Conservation (phyloP, 2,329 filamentous ascomycete species). For the Cephalotrichum gorgonifer region DNA sequence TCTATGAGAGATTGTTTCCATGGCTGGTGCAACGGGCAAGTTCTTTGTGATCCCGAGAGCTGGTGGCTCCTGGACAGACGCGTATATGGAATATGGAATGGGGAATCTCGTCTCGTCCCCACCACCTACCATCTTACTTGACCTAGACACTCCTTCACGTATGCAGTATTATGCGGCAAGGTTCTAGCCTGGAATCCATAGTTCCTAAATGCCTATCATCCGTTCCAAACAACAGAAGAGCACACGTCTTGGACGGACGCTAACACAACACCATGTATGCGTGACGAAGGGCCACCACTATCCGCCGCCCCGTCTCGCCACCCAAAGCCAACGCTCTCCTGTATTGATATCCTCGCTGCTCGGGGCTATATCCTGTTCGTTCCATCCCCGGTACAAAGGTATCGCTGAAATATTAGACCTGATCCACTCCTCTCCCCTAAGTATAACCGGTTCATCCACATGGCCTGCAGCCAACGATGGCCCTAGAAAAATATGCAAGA, state of each 20-base stretch:
- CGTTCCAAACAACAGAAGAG: neutral
- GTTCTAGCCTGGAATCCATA: neutral
- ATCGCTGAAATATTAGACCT: slow-evolving; percentile 15
- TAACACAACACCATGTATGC: no score
- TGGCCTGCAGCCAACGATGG: neutral
- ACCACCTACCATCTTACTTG: neutral
- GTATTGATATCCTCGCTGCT: slow-evolving; percentile 35
- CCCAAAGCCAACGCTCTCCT: slow-evolving; percentile 34
- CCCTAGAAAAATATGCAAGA: neutral
- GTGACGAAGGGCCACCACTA: no score
- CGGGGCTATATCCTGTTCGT: slow-evolving; percentile 23
- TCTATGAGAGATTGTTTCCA: no score
- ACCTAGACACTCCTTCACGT: neutral
- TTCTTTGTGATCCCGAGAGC: neutral
- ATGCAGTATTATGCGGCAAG: neutral
- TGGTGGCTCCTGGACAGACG: neutral
- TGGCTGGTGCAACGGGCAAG: no score
- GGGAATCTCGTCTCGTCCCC: no score
- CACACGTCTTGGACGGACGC: neutral
- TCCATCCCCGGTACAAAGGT: slow-evolving; percentile 27
- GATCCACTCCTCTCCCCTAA: neutral
- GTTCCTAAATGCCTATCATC: neutral
- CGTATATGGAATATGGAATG: neutral
- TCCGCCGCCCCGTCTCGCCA: no score
- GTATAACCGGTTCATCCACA: neutral